Base-by-base conservation (phyloP, 139 green algal genomes). In the Coelastrella sp. region DNA sequence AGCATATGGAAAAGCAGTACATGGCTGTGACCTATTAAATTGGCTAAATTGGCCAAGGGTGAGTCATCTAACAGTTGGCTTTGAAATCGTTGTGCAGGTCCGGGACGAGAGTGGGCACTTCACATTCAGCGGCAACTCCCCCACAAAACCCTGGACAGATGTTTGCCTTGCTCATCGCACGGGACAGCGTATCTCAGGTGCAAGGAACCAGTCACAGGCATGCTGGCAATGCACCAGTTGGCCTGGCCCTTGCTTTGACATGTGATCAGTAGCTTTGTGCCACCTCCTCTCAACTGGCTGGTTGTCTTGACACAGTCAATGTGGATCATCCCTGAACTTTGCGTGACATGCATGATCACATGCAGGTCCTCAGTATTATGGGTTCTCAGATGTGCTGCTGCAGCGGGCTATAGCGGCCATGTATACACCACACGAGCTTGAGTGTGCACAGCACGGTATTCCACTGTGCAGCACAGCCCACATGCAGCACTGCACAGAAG, bases 101-200 rank as follows among this genome's bases (percentile, higher is more conserved):
- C 8, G 35, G 63, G 78, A 84, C 10, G 56, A 35, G 49, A 57
- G 7, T 66, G 78, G 27, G 17, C 17, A 15, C 12, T n/a, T 65
- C 15, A 84, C 20, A 6, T 68, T 65, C 49, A 65, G 15, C 17
- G 78, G 78, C 56, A 27, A 10, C 78, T 24, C 9, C 78, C 49
- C 78, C 14, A 84, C 78, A 35, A 25, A 66, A 15, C 78, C 78
- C 17, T 84, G 78, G 78, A 84, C 78, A 35, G 78, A 68, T 68
- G 56, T 61, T 17, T 84, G 78, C 49, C 56, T 84, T 35, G 78
- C 78, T 68, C 56, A 68, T 22, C 49, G 78, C 49, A 65, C 56
- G 56, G 57, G 27, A 10, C 78, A 84, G 56, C 78, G 56, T 49
- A 84, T 84, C 56, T 84, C 78, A 84, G 78, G 78, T 84, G 78